These are phyloP conservation scores for Blumeriella jaapii DNA, from an alignment of 2,329 filamentous ascomycete species.

Conservation along the genomic window DNA sequence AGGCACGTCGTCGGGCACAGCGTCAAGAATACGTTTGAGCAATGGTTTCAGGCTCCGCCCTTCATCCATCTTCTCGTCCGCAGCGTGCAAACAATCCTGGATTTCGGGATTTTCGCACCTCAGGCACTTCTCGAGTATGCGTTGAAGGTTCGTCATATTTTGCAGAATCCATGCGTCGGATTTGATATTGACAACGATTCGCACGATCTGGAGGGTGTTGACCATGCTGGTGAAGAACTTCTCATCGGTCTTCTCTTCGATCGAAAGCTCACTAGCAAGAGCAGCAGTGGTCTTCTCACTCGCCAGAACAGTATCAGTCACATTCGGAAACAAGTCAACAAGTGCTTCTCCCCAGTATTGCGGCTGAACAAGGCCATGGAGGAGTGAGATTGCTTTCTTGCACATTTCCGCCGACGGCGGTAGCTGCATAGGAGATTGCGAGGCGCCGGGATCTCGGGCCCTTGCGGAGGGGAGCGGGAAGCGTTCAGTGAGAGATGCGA, in stretches of 20 bases:
- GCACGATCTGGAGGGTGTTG: conserved; percentile 86
- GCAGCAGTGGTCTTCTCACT: conserved; percentile 62
- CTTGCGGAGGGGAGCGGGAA: conserved; percentile 66
- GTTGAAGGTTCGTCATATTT: conserved; percentile 68
- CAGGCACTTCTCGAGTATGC: conserved; percentile 78
- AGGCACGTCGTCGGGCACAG: conserved; percentile 67
- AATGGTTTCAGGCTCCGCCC: conserved; percentile 62
- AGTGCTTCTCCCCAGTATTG: conserved; percentile 88
- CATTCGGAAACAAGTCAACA: conserved; percentile 80
- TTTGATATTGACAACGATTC: conserved; percentile 80
- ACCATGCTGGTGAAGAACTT: conserved; percentile 81
- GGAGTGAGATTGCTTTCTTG: conserved; percentile 69
- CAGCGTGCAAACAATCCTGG: conserved; percentile 78
- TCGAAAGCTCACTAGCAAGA: conserved; percentile 45
- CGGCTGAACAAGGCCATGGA: conserved; percentile 75
- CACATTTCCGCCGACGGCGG: conserved; percentile 63
- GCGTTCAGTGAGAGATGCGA: conserved; percentile 77
- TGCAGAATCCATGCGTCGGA: conserved; percentile 81
- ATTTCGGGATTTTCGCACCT: conserved; percentile 84
- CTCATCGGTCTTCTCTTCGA: conserved; percentile 66
- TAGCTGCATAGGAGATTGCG: conserved; percentile 36
- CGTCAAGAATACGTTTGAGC: conserved; percentile 73
- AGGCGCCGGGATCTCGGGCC: conserved; percentile 40
- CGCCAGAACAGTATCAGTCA: conserved; percentile 74
- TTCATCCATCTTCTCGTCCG: conserved; percentile 58